Base-by-base conservation (phyloP, 2,329 filamentous ascomycete species). In the Colletotrichum australisinense region DNA sequence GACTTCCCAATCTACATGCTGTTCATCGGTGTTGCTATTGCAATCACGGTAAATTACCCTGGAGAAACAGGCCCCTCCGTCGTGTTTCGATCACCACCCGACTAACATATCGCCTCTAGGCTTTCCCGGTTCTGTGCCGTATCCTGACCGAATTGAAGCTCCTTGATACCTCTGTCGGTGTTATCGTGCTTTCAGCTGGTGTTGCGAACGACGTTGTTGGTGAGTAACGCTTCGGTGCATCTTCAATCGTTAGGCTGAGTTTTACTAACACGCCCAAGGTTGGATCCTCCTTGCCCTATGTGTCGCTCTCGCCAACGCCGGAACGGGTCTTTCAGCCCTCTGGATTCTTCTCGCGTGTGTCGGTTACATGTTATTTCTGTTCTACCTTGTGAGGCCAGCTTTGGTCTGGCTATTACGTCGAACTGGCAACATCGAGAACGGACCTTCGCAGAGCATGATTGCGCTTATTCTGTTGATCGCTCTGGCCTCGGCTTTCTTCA, bases 241-340 rank as follows among this genome's bases (percentile, higher is more conserved):
- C 85, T 87, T 0, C 88, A 93, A 59, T 89, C 93, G 30, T 93
- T 19, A 93, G 4, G 26, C 24, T 32, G 52, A 32, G 63, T 96
- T 14, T 80, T 90, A 93, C 3, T 94, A 94, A 55, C 7, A 30
- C 4, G 16, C 22, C 7, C 6, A 16, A 71, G 68, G 68, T 70
- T 98, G 96, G 96, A 93, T 98, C 76, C 86, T 98, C 19, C 91
- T 98, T 28, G 96, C 96, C 0, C 92, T 98, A 32, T 98, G 96
- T 77, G 95, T 98, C 42, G 94, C 96, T 0, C 88, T 98, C 30
- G 95, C 98, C 78, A 98, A 98, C 79, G 95, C 95, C 35, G 92
- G 91, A 19, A 93, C 89, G 57, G 96, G 96, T 0, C 82, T 98
- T 24, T 92, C 94, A 0, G 95, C 96, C 0, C 87, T 98, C 0